Conservation (phyloP, 2,329 filamentous ascomycete genomes). For the Trichothecium sympodiale region DNA sequence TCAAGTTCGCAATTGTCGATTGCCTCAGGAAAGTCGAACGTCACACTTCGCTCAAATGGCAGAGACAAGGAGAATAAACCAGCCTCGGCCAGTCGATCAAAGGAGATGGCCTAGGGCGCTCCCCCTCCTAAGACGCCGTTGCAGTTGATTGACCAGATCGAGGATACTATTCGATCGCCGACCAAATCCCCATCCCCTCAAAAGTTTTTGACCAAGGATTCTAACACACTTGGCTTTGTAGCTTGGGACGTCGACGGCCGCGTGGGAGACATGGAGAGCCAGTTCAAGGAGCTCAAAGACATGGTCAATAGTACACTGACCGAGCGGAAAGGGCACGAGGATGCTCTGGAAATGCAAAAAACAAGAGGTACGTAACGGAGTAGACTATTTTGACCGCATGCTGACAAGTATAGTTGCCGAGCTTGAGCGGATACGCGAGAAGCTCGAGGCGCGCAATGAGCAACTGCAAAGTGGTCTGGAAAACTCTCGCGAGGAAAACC, state of each 20-base stretch:
- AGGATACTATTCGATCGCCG: conserved; percentile 22
- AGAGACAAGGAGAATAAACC: conserved; percentile 10
- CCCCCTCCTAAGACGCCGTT: conserved; percentile 23
- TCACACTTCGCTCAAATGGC: conserved; percentile 15
- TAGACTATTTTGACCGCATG: background rate
- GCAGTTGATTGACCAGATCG: conserved; percentile 18
- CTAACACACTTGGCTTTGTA: conserved; percentile 55
- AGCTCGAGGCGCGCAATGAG: conserved; percentile 34
- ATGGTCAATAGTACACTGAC: conserved; percentile 59
- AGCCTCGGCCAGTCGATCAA: conserved; percentile 6
- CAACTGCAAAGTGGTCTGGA: conserved; percentile 54
- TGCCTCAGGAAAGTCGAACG: conserved; percentile 13
- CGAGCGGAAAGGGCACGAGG: conserved; percentile 60
- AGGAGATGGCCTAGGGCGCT: conserved; percentile 18
- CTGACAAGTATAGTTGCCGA: conserved; percentile 28
- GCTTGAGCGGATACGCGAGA: conserved; percentile 36
- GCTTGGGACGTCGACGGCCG: conserved; percentile 72
- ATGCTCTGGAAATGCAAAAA: conserved; percentile 65
- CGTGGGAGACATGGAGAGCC: conserved; percentile 63
- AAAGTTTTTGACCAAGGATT: conserved; percentile 59
- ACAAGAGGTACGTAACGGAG: conserved; percentile 49
- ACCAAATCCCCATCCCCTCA: conserved; percentile 30
- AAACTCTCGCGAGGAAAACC: conserved; percentile 21
- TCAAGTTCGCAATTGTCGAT: conserved; percentile 13
- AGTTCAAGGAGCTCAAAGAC: conserved; percentile 61